Evolutionary conservation across 495 filamentous ascomycete genomes (phyloP).

Genomic region (Trichoderma erinaceum): DNA sequence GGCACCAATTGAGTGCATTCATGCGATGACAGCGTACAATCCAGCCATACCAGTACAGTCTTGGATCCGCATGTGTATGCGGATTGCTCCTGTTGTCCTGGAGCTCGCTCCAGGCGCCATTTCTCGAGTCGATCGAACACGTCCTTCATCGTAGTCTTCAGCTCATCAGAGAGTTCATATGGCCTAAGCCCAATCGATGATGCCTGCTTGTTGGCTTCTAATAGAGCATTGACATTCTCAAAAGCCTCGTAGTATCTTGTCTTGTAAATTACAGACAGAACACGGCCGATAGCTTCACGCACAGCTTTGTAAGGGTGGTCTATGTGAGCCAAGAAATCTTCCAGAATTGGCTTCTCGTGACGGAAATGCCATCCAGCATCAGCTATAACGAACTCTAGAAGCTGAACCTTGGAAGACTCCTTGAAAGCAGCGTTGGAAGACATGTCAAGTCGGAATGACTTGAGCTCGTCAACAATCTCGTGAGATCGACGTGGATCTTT

Average conservation of each 20-base stretch:
- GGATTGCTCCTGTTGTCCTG: slow-evolving; percentile 87
- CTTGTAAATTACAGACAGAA: slow-evolving; percentile 78
- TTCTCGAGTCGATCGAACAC: slow-evolving; percentile 77
- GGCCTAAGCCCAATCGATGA: slow-evolving; percentile 83
- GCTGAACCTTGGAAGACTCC: slow-evolving; percentile 91
- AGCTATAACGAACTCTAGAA: slow-evolving; percentile 80
- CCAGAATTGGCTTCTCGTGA: slow-evolving; percentile 76
- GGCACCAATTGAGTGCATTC: slow-evolving; percentile 88
- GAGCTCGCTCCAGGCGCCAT: slow-evolving; percentile 77
- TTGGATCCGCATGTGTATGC: slow-evolving; percentile 95
- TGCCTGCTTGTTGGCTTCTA: slow-evolving; percentile 67
- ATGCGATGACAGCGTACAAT: slow-evolving; percentile 80
- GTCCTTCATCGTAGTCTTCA: slow-evolving; percentile 60
- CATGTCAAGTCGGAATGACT: slow-evolving; percentile 86
- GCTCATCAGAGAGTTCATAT: slow-evolving; percentile 71
- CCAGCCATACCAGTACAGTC: slow-evolving; percentile 91
- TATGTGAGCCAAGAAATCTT: slow-evolving; percentile 84
- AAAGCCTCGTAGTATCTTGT: slow-evolving; percentile 93
- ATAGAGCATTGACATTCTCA: slow-evolving; percentile 62
- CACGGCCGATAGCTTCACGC: slow-evolving; percentile 86
- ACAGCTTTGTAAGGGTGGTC: slow-evolving; percentile 98
- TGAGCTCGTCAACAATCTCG: slow-evolving; percentile 80
- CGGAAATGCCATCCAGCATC: slow-evolving; percentile 96
- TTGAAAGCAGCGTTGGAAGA: slow-evolving; percentile 96
- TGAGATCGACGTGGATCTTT: slow-evolving; percentile 82